Conservation (phyloP, 331 rosid genomes). For the Phaseolus coccineus region DNA sequence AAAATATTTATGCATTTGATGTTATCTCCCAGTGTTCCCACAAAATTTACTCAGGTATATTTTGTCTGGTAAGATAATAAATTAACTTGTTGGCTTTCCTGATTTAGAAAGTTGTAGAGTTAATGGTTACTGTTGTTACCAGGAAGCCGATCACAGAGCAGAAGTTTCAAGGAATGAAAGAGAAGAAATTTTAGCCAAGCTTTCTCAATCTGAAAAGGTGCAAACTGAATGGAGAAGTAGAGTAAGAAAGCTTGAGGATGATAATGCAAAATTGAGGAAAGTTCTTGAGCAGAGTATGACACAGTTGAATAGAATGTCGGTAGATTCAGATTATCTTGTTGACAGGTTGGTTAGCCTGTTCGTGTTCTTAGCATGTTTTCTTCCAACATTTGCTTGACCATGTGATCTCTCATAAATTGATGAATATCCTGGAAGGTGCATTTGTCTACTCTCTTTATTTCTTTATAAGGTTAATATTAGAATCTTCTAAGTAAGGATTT, state of each 20-base stretch:
- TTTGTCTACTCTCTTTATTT: background rate
- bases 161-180: conserved; percentile 63
- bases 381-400: background rate
- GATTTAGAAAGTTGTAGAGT: conserved; percentile 10
- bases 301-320: conserved; percentile 88
- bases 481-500: background rate
- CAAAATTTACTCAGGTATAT: background rate
- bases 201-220: conserved; percentile 69
- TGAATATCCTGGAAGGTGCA: conserved; percentile 6
- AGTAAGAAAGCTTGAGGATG: conserved; percentile 84
- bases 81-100: background rate
- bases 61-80: background rate
- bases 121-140: conserved; percentile 44
- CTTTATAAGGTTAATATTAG: background rate
- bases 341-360: conserved; percentile 80
- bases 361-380: conserved; percentile 5
- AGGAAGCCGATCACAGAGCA: conserved; percentile 76
- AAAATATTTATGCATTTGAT: conserved; percentile 16
- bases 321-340: conserved; percentile 90
- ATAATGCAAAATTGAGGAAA: conserved; percentile 80
- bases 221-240: conserved; percentile 78
- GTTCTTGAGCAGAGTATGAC: conserved; percentile 94
- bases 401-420: conserved; percentile 11
- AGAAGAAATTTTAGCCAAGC: conserved; percentile 69
- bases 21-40: background rate